These are phyloP conservation scores for Gracilaria domingensis DNA, from an alignment of 23 red algal genomes.

Conservation along the genomic window DNA sequence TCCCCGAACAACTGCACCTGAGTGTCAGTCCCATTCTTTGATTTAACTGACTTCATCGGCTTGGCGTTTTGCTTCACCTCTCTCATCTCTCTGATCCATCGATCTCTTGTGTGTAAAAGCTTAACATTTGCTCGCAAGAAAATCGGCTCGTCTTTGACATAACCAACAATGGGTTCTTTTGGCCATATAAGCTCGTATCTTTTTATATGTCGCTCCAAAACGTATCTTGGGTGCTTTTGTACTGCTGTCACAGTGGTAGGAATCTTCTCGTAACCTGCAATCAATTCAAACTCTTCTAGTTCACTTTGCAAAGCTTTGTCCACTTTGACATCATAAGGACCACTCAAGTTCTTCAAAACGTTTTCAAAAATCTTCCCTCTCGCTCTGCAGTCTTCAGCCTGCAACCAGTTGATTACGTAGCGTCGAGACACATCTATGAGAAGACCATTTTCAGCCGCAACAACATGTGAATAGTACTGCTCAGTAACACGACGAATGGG, in stretches of 20 bases:
- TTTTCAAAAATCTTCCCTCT: conserved; percentile 61
- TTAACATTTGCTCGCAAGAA: conserved; percentile 80
- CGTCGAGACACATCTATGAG: conserved; percentile 72
- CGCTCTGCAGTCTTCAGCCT: conserved; percentile 44
- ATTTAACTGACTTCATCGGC: conserved; percentile 82
- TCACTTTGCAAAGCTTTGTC: conserved; percentile 43
- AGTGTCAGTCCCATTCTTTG: conserved; percentile 51
- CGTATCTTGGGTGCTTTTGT: conserved; percentile 84
- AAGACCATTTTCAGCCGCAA: conserved; percentile 64
- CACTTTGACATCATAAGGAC: not conserved
- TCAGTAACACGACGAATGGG: not conserved
- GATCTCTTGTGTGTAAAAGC: conserved; percentile 84
- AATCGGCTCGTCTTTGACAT: conserved; percentile 73
- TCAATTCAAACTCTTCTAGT: conserved; percentile 60
- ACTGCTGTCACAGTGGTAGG: conserved; percentile 73
- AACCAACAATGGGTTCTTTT: conserved; percentile 65
- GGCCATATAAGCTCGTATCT: conserved; percentile 95
- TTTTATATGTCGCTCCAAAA: conserved; percentile 88
- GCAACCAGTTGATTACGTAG: conserved; percentile 64
- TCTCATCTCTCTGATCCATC: conserved; percentile 88
- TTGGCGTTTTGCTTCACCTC: conserved; percentile 65
- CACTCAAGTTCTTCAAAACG: conserved; percentile 35
- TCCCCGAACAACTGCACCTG: conserved; percentile 86
- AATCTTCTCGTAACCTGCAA: conserved; percentile 56
- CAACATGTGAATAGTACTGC: conserved; percentile 70